phyloP scores from a whole-genome alignment of 169 alveolate genomes.

The Cryptosporidium bovis region DNA sequence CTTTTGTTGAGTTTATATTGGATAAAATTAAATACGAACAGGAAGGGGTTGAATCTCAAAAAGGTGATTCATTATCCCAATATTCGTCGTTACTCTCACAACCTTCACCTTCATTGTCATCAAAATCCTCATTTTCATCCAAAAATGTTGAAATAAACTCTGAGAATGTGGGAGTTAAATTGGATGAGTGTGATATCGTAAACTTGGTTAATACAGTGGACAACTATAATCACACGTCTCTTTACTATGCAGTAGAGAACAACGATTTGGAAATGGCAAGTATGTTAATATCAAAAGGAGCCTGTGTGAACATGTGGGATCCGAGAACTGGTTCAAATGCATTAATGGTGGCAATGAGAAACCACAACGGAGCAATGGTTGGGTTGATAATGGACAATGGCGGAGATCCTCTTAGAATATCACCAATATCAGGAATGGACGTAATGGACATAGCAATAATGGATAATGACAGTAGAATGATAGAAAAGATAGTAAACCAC shows the following conservation, averaged over 20 bases:
- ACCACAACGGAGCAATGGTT: conserved; percentile 72
- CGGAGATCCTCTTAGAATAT: conserved; percentile 64
- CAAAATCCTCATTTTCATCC: neutral
- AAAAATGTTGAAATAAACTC: neutral
- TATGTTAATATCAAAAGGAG: conserved; percentile 29
- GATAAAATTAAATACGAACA: neutral
- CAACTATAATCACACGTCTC: conserved; percentile 64
- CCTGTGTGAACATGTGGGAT: conserved; percentile 66
- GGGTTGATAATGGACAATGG: conserved; percentile 57
- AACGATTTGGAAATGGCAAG: conserved; percentile 67
- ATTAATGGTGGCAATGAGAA: conserved; percentile 50
- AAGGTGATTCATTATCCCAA: neutral
- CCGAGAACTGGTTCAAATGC: conserved; percentile 61
- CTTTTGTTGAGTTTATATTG: conserved; percentile 33
- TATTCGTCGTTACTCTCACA: no score
- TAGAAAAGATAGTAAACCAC: conserved; percentile 52
- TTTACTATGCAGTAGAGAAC: conserved; percentile 59
- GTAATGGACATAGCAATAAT: conserved; percentile 66
- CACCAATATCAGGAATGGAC: conserved; percentile 59
- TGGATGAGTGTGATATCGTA: neutral
- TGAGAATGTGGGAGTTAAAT: neutral
- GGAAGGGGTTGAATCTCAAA: neutral
- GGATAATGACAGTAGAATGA: conserved; percentile 40
- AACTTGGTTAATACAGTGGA: conserved; percentile 56
- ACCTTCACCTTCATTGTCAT: neutral